These are phyloP conservation scores for Pseudomonodictys pantanalensis DNA, from an alignment of 495 filamentous ascomycete species.

Conservation along the genomic window DNA sequence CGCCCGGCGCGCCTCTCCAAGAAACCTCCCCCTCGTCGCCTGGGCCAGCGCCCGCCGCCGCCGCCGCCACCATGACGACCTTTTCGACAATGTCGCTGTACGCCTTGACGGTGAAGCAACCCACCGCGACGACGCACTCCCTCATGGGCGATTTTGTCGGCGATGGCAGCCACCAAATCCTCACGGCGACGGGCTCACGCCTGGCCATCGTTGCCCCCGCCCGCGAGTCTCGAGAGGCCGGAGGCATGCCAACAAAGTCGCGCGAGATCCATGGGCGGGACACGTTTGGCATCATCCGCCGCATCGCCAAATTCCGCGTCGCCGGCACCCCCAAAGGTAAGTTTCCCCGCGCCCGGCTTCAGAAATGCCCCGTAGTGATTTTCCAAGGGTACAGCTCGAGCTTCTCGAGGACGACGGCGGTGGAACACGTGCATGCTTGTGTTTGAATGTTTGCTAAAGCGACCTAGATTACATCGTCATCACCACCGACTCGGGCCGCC, in stretches of 20 bases:
- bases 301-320: conserved; percentile 80
- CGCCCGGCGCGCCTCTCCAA: background rate
- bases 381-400: conserved; percentile 56
- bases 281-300: conserved; percentile 90
- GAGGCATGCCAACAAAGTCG: conserved; percentile 80
- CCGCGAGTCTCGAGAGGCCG: too few species aligned
- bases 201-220: conserved; percentile 83
- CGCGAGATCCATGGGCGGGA: conserved; percentile 83
- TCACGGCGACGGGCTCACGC: conserved; percentile 87
- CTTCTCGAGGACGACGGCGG: conserved; percentile 1
- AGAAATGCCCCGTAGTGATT: conserved; percentile 78
- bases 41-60: conserved; percentile 26
- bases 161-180: conserved; percentile 92
- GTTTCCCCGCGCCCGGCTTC: conserved; percentile 42
- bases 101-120: conserved; percentile 87
- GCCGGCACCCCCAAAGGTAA: conserved; percentile 96
- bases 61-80: conserved; percentile 81
- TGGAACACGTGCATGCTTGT: background rate
- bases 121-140: conserved; percentile 82
- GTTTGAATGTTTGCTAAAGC: conserved; percentile 60
- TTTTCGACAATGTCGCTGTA: conserved; percentile 98
- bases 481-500: conserved; percentile 90
- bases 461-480: conserved; percentile 90
- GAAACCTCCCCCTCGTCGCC: background rate
- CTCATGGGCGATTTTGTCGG: conserved; percentile 92